A percentile compares a stretch with the other conserved stretches of the same genome.
Evolutionary conservation across 108 stramenopile species (phyloP).

Genomic region (Cyclotella cryptica): DNA sequence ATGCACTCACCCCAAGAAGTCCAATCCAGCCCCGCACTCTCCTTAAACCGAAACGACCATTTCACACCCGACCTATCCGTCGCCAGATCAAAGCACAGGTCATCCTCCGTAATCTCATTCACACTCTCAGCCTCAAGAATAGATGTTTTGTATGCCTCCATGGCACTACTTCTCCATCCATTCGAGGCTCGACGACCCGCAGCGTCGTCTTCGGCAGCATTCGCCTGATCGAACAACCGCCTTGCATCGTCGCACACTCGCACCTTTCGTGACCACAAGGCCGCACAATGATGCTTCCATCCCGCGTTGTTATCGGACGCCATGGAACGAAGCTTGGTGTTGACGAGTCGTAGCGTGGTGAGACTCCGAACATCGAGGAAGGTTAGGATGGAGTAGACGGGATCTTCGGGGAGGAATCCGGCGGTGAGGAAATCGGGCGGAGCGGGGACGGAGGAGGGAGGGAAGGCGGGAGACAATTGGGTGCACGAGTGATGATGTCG

Average conservation of each 20-base stretch:
- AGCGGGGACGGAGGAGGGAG: background rate
- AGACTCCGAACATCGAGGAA: conserved; percentile 39
- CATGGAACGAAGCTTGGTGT: conserved; percentile 32
- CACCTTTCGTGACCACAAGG: conserved; percentile 66
- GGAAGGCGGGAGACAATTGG: background rate
- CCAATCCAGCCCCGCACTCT: conserved; percentile 81
- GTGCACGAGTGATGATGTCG: no score
- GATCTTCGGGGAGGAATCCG: conserved; percentile 27
- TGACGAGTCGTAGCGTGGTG: conserved; percentile 20
- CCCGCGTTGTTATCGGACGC: conserved; percentile 58
- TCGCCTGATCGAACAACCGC: conserved; percentile 16
- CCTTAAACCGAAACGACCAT: conserved; percentile 85
- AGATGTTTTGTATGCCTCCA: conserved; percentile 62
- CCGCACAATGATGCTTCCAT: conserved; percentile 66
- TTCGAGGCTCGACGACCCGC: background rate
- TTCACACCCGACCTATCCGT: conserved; percentile 51
- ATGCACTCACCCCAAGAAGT: conserved; percentile 49
- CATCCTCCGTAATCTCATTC: conserved; percentile 54
- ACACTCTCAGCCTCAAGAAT: conserved; percentile 55
- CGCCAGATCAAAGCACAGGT: conserved; percentile 66
- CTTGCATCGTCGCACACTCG: conserved; percentile 56
- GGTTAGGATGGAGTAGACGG: conserved; percentile 22
- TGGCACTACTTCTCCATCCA: conserved; percentile 23
- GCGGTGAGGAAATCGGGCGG: background rate
- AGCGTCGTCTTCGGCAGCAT: background rate